Evolutionary conservation across 495 filamentous ascomycete species (phyloP).

Genomic region (Aspergillus heteromorphus): DNA sequence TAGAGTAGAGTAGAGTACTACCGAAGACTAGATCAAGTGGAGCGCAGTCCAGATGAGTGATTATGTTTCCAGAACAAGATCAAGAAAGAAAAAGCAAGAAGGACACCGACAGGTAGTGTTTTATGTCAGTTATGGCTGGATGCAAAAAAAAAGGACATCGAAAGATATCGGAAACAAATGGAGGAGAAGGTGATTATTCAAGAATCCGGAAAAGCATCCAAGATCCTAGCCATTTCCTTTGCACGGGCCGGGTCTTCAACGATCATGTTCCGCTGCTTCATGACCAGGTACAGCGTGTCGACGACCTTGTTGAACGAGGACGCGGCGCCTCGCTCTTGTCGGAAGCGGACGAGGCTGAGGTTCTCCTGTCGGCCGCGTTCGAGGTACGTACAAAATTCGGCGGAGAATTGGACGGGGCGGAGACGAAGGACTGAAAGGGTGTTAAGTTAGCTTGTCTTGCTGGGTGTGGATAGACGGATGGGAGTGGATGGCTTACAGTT

Average conservation of each 20-base stretch:
- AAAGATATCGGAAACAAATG: background rate
- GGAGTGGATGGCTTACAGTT: constrained; percentile 68
- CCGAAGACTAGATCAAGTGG: too few relatives aligned
- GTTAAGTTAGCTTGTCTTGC: background rate
- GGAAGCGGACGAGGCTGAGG: constrained; percentile 75
- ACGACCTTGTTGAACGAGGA: constrained; percentile 78
- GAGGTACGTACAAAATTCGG: constrained; percentile 78
- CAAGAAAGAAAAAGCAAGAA: background rate
- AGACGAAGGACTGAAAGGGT: constrained; percentile 56
- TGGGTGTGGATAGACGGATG: background rate
- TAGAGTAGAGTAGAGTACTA: too few relatives aligned
- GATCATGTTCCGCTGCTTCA: constrained; percentile 54
- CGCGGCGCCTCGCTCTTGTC: constrained; percentile 81
- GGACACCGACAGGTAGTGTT: background rate
- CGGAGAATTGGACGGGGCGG: constrained; percentile 72
- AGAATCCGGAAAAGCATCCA: constrained; percentile 26
- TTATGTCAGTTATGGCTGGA: too few relatives aligned
- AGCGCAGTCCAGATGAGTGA: background rate
- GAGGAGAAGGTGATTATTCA: background rate
- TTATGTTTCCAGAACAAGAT: background rate
- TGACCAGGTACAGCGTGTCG: constrained; percentile 60
- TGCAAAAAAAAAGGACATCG: background rate
- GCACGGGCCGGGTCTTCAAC: constrained; percentile 58
- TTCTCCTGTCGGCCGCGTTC: constrained; percentile 65
- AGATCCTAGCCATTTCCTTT: constrained; percentile 54